Base-by-base conservation (phyloP, 345 rosid species). In the Rubroshorea leprosula region DNA sequence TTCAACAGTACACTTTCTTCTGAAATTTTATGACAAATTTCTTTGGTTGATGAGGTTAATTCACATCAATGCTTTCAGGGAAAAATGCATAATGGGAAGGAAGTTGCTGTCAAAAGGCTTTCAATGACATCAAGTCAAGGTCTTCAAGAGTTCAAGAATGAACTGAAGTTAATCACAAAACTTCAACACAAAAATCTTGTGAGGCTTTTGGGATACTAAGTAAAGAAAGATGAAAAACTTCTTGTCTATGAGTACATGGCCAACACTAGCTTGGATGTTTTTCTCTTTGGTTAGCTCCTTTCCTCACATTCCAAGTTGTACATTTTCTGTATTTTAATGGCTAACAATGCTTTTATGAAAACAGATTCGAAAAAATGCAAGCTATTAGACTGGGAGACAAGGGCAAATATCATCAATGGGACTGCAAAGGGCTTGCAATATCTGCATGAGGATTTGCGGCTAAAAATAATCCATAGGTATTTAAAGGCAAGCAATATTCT, bases 141-240 rank as follows among this genome's bases (percentile, higher is more conserved):
- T 31, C 52, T 72, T 14, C 68, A 76, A 27, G 85, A 77, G 41
- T 83, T 83, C 56, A 73, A 62, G 62, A 83, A 75, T 49, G 88
- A 79, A 72, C 83, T 80, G 44, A 57, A 23, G 48, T 46, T 83
- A 25, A 69, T 83, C 19, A 63, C 57, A 26, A 83, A 77, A 52
- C 83, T 77, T 65, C 88, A 83, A 47, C 88, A 83, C 43, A 67
- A 63, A 51, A 82, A 79, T 64, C 78, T 82, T n/a, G 87, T 79
- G 0, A 74, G 77, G 61, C 74, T 82, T 14, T 49, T 78, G 50
- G 84, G 84, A 23, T 79, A 71, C 27, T 79, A 79, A 70, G 49
- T 74, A 48, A 75, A 82, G 54, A 64, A 57, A 59, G 58, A 73
- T 8, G 82, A 82, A 63, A 76, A 74, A 70, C 53, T 78, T 44